Conservation (phyloP, 305 asterid species). For the Fraxinus sp. region DNA sequence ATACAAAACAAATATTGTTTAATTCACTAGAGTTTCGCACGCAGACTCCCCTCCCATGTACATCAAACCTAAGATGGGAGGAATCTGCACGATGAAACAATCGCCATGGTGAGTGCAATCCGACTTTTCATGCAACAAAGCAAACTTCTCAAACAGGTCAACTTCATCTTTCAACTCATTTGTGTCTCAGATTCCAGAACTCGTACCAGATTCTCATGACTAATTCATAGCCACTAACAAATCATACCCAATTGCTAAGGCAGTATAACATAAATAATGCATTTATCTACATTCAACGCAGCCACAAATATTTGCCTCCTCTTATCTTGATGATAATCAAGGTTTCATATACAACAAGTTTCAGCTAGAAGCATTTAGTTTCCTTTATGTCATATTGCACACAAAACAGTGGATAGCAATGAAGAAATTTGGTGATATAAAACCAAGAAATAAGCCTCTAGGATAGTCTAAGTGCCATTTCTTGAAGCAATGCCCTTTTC, state of each 20-base stretch:
- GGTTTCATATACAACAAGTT: slow-evolving; percentile 23
- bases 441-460: slow-evolving; percentile 29
- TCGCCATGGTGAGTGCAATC: not conserved
- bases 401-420: slow-evolving; percentile 10
- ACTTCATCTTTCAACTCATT: not conserved
- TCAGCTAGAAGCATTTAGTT: slow-evolving; percentile 11
- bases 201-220: not conserved
- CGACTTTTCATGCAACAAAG: not conserved
- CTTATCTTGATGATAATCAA: slow-evolving; percentile 7
- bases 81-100: not conserved
- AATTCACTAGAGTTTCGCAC: too few relatives aligned
- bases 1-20: too few relatives aligned
- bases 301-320: slow-evolving; percentile 19
- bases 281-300: not conserved
- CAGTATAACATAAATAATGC: not conserved
- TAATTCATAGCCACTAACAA: not conserved
- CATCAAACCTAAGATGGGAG: too few relatives aligned
- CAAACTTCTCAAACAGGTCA: not conserved
- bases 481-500: slow-evolving; percentile 87
- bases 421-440: slow-evolving; percentile 1
- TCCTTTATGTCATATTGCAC: slow-evolving; percentile 17
- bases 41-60: too few relatives aligned
- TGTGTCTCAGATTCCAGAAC: not conserved
- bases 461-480: slow-evolving; percentile 86
- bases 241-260: not conserved